Percentiles rank a stretch among this genome's conserved stretches.
These are phyloP conservation scores for Ambrosia artemisiifolia DNA, from an alignment of 129 eudicot species.

Conservation along the genomic window DNA sequence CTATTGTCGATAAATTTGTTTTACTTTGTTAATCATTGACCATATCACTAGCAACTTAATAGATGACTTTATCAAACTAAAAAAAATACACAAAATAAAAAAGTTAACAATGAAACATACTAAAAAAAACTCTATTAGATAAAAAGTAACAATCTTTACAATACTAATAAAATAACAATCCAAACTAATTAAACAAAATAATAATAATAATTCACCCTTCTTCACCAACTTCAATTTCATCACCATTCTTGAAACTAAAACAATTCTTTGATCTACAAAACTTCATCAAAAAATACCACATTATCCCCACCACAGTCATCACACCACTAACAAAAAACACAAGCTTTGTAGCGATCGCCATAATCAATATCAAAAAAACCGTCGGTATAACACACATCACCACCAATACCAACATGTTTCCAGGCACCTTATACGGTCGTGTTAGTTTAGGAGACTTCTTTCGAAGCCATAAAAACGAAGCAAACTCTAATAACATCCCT, in stretches of 20 bases:
- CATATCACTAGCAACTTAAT: too few relatives aligned
- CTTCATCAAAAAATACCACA: conserved; percentile 49
- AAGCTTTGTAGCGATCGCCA: conserved; percentile 47
- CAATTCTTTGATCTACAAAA: conserved; percentile 36
- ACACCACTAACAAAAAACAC: conserved; percentile 45
- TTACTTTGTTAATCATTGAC: too few relatives aligned
- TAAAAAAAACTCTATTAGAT: too few relatives aligned
- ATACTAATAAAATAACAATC: too few relatives aligned
- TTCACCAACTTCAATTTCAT: conserved; percentile 11
- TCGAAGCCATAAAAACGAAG: conserved; percentile 45
- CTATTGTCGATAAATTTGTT: too few relatives aligned
- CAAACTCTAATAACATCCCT: conserved; percentile 57
- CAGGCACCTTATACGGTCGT: conserved; percentile 52
- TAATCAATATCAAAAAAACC: conserved; percentile 41
- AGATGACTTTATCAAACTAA: too few relatives aligned
- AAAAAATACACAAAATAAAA: too few relatives aligned
- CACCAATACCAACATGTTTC: conserved; percentile 34
- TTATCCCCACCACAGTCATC: conserved; percentile 45
- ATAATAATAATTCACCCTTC: too few relatives aligned
- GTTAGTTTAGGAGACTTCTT: conserved; percentile 37
- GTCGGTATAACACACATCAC: conserved; percentile 57
- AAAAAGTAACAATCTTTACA: too few relatives aligned
- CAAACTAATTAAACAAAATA: too few relatives aligned
- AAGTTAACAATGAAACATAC: too few relatives aligned
- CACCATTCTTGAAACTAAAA: conserved; percentile 30